phyloP scores from a whole-genome alignment of 2,329 filamentous ascomycete genomes.

The Epichloe glyceriae region DNA sequence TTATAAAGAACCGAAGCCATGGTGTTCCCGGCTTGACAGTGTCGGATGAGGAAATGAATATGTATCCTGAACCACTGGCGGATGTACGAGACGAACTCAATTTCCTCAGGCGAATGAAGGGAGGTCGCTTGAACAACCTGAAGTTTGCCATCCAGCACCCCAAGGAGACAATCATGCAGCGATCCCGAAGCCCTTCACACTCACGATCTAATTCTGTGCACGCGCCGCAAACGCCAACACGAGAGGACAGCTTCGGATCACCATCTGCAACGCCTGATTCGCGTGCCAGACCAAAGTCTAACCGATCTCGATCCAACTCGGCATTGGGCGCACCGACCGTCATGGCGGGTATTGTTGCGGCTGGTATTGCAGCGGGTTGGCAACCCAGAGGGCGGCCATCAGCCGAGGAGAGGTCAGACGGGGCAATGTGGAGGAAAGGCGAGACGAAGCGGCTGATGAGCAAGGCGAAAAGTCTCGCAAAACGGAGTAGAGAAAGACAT shows the following conservation, averaged over 20 bases:
- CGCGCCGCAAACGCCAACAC: constrained; percentile 49
- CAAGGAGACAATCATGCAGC: constrained; percentile 52
- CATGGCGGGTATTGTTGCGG: constrained; percentile 74
- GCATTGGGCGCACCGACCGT: constrained; percentile 62
- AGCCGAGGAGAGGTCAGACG: constrained; percentile 13
- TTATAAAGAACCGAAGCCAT: constrained; percentile 34
- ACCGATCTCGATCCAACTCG: constrained; percentile 52
- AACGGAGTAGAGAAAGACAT: constrained; percentile 10
- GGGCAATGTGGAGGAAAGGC: constrained; percentile 6
- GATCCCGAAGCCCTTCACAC: constrained; percentile 49
- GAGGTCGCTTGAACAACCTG: constrained; percentile 68
- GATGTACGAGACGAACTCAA: constrained; percentile 71
- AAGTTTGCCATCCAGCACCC: constrained; percentile 69
- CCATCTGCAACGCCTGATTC: constrained; percentile 44
- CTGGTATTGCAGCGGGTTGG: constrained; percentile 64
- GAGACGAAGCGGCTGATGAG: constrained; percentile 3
- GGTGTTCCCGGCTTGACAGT: constrained; percentile 43
- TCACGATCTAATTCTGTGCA: constrained; percentile 51
- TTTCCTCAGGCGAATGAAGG: constrained; percentile 69
- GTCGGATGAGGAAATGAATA: constrained; percentile 53
- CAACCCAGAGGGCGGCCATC: constrained; percentile 48
- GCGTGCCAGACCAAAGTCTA: constrained; percentile 54
- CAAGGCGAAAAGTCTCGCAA: constrained; percentile 14
- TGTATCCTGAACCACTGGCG: constrained; percentile 58
- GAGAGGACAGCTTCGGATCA: constrained; percentile 38